Percentiles rank a stretch among this genome's conserved stretches.
Conservation (phyloP, 495 filamentous ascomycete genomes). For the Penicillium parvum region DNA sequence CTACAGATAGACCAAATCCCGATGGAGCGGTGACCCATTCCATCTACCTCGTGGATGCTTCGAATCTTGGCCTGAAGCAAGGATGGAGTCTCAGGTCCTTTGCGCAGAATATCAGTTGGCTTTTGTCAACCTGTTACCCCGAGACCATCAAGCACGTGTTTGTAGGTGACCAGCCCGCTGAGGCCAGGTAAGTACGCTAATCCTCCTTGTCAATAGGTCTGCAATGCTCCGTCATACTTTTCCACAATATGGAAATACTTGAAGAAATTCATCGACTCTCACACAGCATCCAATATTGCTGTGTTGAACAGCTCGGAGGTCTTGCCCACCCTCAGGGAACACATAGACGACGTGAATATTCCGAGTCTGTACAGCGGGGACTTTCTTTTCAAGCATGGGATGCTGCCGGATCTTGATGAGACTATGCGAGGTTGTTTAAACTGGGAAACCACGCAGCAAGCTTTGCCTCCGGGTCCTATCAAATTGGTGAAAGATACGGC, state of each 20-base stretch:
- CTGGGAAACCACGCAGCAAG: constrained; percentile 1
- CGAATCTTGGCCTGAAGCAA: constrained; percentile 20
- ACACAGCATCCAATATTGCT: constrained; percentile 26
- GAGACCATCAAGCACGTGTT: constrained; percentile 26
- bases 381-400: constrained; percentile 19
- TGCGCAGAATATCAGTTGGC: constrained; percentile 22
- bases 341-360: constrained; percentile 23
- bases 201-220: constrained; percentile 13
- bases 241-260: constrained; percentile 23
- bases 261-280: constrained; percentile 24
- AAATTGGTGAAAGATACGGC: constrained; percentile 18
- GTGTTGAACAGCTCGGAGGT: constrained; percentile 15
- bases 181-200: too few relatives aligned
- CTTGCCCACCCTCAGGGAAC: constrained; percentile 10
- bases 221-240: constrained; percentile 28
- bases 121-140: constrained; percentile 30
- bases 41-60: constrained; percentile 26
- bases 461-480: constrained; percentile 23
- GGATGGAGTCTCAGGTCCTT: constrained; percentile 25
- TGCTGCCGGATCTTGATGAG: constrained; percentile 21
- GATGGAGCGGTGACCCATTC: constrained; percentile 14
- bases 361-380: constrained; percentile 21
- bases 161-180: too few relatives aligned
- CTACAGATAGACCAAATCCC: constrained; percentile 9
- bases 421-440: constrained; percentile 11